A percentile compares a stretch with the other conserved stretches of the same genome.
phyloP scores from a whole-genome alignment of 768 basidiomycete genomes.

The Suillus discolor region DNA sequence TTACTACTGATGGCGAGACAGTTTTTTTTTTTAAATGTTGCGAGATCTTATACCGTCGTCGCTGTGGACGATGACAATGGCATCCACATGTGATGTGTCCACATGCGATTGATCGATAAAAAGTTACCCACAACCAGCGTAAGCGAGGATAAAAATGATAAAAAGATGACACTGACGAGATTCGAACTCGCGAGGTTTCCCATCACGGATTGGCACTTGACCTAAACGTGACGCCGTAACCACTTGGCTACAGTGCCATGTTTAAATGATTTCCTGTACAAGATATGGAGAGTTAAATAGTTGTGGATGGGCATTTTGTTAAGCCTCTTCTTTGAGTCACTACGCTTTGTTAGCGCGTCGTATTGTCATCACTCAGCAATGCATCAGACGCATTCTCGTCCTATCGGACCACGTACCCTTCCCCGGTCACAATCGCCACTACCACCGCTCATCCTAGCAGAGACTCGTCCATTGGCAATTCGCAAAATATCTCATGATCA shows the following conservation, averaged over 20 bases:
- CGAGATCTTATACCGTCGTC: neutral
- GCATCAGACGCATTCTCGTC: constrained; percentile 38
- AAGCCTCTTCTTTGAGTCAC: neutral
- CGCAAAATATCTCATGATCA: constrained; percentile 39
- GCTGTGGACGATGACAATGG: constrained; percentile 11
- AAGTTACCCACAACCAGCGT: neutral
- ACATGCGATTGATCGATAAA: constrained; percentile 9
- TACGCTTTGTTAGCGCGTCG: constrained; percentile 17
- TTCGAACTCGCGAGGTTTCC: constrained; percentile 64
- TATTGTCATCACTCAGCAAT: constrained; percentile 23
- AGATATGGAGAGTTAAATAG: neutral
- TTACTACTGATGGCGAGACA: neutral
- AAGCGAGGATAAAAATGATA: constrained; percentile 14
- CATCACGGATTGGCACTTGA: constrained; percentile 48
- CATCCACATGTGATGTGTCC: constrained; percentile 9
- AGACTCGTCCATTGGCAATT: constrained; percentile 42
- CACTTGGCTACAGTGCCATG: constrained; percentile 59
- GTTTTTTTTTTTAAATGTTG: neutral
- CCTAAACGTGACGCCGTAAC: constrained; percentile 65
- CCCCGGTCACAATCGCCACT: constrained; percentile 47
- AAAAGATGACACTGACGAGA: constrained; percentile 57
- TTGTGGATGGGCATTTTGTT: neutral
- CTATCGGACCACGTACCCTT: constrained; percentile 52
- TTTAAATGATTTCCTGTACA: rapidly evolving
- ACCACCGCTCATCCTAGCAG: constrained; percentile 30